Evolutionary conservation across 805 yeast species (phyloP).

Genomic region (Nakazawaea ambrosiae): DNA sequence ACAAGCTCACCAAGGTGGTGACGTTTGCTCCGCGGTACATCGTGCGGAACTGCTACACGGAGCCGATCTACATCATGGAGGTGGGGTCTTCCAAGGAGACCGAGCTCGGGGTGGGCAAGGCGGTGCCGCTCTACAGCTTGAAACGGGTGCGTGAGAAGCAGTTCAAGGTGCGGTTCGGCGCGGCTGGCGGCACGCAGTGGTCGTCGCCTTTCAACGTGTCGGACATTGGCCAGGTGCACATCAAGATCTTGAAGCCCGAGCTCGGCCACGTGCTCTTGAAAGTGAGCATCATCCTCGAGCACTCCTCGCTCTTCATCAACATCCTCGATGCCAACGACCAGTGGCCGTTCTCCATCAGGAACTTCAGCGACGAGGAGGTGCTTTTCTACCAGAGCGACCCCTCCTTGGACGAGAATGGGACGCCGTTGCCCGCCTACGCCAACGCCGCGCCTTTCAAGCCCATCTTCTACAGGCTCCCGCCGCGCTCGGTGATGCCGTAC

Average conservation of each 20-base stretch:
- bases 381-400: slow-evolving; percentile 85
- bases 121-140: slow-evolving; percentile 59
- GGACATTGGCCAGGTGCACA: slow-evolving; percentile 75
- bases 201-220: slow-evolving; percentile 82
- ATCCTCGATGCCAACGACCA: slow-evolving; percentile 61
- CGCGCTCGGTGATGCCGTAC: slow-evolving; percentile 93
- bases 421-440: slow-evolving; percentile 36
- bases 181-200: slow-evolving; percentile 56
- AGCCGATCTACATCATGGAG: slow-evolving; percentile 55
- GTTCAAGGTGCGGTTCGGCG: slow-evolving; percentile 50
- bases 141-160: slow-evolving; percentile 52
- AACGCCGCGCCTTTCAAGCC: slow-evolving; percentile 63
- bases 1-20: slow-evolving; percentile 68
- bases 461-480: slow-evolving; percentile 72
- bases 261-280: slow-evolving; percentile 65
- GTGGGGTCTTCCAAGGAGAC: slow-evolving; percentile 53
- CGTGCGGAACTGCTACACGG: slow-evolving; percentile 52
- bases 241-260: slow-evolving; percentile 61
- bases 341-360: slow-evolving; percentile 93
- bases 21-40: slow-evolving; percentile 80
- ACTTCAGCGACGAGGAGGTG: slow-evolving; percentile 84
- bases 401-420: slow-evolving; percentile 50
- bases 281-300: slow-evolving; percentile 70
- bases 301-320: slow-evolving; percentile 74
- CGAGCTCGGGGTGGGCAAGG: slow-evolving; percentile 37